Evolutionary conservation across 805 yeast genomes (phyloP).

Genomic region (Zygosaccharomyces pseudorouxii): DNA sequence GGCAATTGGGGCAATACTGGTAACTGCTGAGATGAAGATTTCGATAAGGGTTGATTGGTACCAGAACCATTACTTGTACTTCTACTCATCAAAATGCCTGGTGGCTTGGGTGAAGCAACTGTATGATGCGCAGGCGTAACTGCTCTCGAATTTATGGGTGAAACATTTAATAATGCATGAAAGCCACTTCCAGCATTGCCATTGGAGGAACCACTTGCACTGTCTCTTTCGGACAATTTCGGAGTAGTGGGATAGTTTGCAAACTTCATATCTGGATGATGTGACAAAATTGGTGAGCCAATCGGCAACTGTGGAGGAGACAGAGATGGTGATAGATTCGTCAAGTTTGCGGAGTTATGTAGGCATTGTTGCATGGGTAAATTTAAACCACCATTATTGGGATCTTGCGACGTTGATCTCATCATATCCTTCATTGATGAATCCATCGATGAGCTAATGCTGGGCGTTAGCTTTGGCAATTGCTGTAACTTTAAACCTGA

Average conservation of each 20-base stretch:
- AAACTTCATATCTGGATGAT: conserved; percentile 1
- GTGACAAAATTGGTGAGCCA: conserved; percentile 6
- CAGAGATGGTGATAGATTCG: conserved; percentile 13
- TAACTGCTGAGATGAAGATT: conserved; percentile 16
- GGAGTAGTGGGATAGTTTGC: conserved; percentile 32
- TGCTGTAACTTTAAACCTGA: conserved; percentile 20
- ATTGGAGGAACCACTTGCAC: background rate
- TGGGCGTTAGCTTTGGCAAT: conserved; percentile 21
- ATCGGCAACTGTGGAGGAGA: conserved; percentile 5
- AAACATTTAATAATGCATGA: background rate
- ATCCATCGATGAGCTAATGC: conserved; percentile 17
- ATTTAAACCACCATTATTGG: conserved; percentile 6
- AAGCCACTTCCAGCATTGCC: background rate
- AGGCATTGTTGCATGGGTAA: conserved; percentile 17
- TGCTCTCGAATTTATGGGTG: conserved; percentile 7
- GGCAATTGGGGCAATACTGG: conserved; percentile 25
- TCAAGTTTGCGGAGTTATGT: conserved; percentile 21
- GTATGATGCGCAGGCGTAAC: conserved; percentile 2
- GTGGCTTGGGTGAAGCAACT: conserved; percentile 3
- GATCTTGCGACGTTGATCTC: conserved; percentile 12
- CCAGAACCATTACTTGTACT: conserved; percentile 4
- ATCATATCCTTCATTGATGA: conserved; percentile 25
- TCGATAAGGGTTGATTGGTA: conserved; percentile 2
- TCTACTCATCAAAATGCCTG: conserved; percentile 4
- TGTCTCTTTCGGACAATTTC: conserved; percentile 9